Evolutionary conservation across 108 stramenopile species (phyloP).

Genomic region (Fistulifera solaris): DNA sequence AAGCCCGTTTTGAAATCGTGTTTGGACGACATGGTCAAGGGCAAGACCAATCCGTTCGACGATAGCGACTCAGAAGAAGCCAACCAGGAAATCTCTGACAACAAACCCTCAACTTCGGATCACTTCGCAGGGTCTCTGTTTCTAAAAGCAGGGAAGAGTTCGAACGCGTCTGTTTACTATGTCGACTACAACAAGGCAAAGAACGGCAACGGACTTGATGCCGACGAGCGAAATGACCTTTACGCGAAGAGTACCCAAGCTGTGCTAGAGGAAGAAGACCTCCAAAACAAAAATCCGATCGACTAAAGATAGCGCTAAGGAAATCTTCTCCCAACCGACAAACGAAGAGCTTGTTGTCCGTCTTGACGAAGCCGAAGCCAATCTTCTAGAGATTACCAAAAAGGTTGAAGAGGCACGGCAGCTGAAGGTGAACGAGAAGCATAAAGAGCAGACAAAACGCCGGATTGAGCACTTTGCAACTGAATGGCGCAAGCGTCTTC

Average conservation of each 20-base stretch:
- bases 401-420: conserved; percentile 40
- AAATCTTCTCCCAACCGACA: conserved; percentile 60
- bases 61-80: conserved; percentile 53
- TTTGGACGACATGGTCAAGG: conserved; percentile 58
- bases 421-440: conserved; percentile 52
- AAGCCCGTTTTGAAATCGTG: conserved; percentile 46
- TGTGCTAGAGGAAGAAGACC: conserved; percentile 21
- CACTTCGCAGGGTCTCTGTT: conserved; percentile 41
- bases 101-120: conserved; percentile 1
- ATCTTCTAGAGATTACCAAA: conserved; percentile 21
- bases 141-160: conserved; percentile 55
- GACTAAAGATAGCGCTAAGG: conserved; percentile 19
- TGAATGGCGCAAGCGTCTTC: conserved; percentile 58
- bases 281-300: conserved; percentile 21
- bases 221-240: conserved; percentile 44
- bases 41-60: conserved; percentile 29
- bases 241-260: conserved; percentile 26
- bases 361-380: conserved; percentile 33
- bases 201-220: conserved; percentile 43
- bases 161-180: conserved; percentile 58
- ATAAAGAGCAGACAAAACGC: conserved; percentile 38
- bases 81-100: conserved; percentile 15
- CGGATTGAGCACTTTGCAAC: conserved; percentile 49
- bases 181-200: conserved; percentile 59
- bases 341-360: conserved; percentile 43